phyloP scores from a whole-genome alignment of 2,329 filamentous ascomycete genomes.

The Cytospora mali region DNA sequence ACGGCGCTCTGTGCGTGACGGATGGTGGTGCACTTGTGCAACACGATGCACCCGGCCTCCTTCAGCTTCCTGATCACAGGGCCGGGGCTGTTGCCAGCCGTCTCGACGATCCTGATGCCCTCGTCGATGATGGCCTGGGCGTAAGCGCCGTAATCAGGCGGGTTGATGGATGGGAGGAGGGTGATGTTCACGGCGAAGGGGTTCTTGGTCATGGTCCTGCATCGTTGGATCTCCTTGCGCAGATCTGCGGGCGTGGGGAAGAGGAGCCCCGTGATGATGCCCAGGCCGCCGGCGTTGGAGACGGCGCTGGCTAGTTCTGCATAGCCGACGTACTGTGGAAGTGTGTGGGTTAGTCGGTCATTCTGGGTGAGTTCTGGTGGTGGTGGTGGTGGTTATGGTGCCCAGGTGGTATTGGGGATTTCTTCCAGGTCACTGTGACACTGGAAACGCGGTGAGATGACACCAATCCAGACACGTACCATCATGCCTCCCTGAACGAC shows the following conservation, averaged over 20 bases:
- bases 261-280: constrained; percentile 84
- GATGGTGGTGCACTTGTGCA: constrained; percentile 97
- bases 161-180: constrained; percentile 83
- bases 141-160: constrained; percentile 91
- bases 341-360: neutral
- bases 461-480: constrained; percentile 28
- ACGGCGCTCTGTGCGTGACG: constrained; percentile 87
- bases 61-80: constrained; percentile 91
- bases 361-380: neutral
- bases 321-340: constrained; percentile 73
- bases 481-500: constrained; percentile 83
- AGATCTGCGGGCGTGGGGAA: constrained; percentile 91
- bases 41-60: constrained; percentile 72
- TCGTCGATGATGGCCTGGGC: constrained; percentile 92
- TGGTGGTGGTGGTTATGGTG: too few relatives aligned
- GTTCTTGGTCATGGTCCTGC: constrained; percentile 74
- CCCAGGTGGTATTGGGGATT: too few relatives aligned
- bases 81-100: constrained; percentile 64
- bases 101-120: constrained; percentile 84
- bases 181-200: constrained; percentile 96
- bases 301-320: constrained; percentile 77
- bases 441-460: constrained; percentile 8
- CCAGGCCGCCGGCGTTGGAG: constrained; percentile 79
- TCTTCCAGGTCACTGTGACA: neutral
- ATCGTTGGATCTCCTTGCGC: constrained; percentile 88